Percentiles rank a stretch among this genome's conserved stretches.
Conservation (phyloP, 2,329 filamentous ascomycete genomes). For the Sporothrix pseudoabietina region DNA sequence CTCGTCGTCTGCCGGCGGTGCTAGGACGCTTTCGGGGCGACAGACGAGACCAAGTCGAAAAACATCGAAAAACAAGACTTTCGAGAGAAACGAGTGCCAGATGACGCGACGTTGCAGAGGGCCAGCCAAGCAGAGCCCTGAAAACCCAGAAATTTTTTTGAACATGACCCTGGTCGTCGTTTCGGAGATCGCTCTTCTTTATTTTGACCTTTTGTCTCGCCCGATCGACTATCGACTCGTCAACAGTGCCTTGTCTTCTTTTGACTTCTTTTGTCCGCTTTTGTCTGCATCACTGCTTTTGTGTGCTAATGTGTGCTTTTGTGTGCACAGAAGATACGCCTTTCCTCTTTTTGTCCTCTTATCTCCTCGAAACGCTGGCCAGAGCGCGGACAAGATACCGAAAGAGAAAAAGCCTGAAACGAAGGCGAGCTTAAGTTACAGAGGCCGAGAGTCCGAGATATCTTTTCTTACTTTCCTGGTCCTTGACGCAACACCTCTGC, state of each 20-base stretch:
- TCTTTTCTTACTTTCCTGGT: neutral
- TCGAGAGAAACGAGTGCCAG: neutral
- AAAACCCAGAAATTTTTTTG: neutral
- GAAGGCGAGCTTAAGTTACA: neutral
- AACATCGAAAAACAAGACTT: too few species aligned
- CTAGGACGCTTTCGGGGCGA: constrained; percentile 16
- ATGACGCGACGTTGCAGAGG: constrained; percentile 30
- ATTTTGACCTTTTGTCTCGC: neutral
- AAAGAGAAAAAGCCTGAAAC: constrained; percentile 5
- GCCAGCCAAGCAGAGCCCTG: neutral
- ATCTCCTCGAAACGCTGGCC: neutral
- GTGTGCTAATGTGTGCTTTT: neutral
- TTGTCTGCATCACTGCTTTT: neutral
- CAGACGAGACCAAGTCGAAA: neutral
- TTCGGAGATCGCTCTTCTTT: constrained; percentile 24
- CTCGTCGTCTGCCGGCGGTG: constrained; percentile 11
- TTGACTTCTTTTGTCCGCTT: neutral
- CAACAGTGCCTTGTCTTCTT: neutral
- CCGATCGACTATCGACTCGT: constrained; percentile 11
- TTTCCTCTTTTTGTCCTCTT: neutral
- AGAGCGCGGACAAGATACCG: neutral
- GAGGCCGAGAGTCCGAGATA: neutral
- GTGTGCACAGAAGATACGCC: neutral
- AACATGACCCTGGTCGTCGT: constrained; percentile 11
- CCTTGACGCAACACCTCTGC: constrained; percentile 1